Evolutionary conservation across 306 rosid genomes (phyloP).

Genomic region (Echinosophora koreensis): DNA sequence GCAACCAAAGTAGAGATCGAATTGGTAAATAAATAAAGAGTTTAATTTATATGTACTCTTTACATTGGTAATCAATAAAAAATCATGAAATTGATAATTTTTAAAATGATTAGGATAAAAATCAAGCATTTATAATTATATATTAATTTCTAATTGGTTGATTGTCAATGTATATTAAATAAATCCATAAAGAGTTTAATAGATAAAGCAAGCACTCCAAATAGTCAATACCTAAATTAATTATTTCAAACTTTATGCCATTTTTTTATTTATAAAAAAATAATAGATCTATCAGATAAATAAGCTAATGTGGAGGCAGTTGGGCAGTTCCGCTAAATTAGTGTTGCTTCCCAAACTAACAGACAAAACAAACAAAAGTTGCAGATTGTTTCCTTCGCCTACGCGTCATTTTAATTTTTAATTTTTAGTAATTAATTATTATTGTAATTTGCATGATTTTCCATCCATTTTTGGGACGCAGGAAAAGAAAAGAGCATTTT

Average conservation of each 20-base stretch:
- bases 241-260: background rate
- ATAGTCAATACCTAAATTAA: background rate
- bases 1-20: slow-evolving; percentile 42
- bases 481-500: background rate
- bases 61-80: too few species aligned
- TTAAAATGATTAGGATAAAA: too few species aligned
- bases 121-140: too few species aligned
- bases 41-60: too few species aligned
- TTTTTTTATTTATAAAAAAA: too few species aligned
- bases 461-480: background rate
- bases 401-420: background rate
- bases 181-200: too few species aligned
- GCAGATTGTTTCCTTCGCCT: slow-evolving; percentile 47
- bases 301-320: background rate
- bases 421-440: background rate
- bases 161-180: too few species aligned
- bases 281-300: too few species aligned
- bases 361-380: background rate
- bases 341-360: slow-evolving; percentile 44
- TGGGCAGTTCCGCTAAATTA: slow-evolving; percentile 48
- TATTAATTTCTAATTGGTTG: too few species aligned
- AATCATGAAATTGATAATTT: too few species aligned
- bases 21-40: too few species aligned
- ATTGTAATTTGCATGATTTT: background rate
- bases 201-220: background rate